Conservation (phyloP, 768 basidiomycete species). For the Candolleomyces aberdarensis region DNA sequence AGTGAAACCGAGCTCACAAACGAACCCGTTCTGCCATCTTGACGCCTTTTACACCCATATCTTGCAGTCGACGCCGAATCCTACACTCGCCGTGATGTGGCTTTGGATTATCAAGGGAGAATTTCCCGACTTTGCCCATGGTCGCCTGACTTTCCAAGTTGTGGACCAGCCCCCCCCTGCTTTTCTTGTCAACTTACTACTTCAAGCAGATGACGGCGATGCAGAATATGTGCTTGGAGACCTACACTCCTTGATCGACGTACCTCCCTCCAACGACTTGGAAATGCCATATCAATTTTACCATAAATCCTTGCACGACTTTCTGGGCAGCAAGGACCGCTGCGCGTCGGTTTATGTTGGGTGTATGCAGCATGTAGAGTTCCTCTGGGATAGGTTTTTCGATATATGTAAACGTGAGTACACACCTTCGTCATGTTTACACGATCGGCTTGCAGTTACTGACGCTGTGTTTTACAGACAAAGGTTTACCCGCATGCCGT, state of each 20-base stretch:
- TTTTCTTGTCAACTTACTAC: background rate
- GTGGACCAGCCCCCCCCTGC: background rate
- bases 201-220: background rate
- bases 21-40: background rate
- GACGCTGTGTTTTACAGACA: too few species aligned
- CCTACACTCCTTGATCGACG: background rate
- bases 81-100: background rate
- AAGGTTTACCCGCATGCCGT: too few species aligned
- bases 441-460: too few species aligned
- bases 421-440: too few species aligned
- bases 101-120: background rate
- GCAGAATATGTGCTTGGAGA: background rate
- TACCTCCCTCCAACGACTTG: background rate
- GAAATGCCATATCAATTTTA: background rate
- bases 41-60: constrained; percentile 5
- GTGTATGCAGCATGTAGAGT: too few species aligned
- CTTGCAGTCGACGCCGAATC: background rate
- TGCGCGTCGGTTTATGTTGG: too few species aligned
- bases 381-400: too few species aligned
- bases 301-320: background rate
- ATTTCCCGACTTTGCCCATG: background rate
- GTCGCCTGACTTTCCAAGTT: background rate
- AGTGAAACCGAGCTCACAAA: too few species aligned
- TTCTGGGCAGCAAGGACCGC: background rate
- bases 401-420: too few species aligned